Evolutionary conservation across 1,284 basidiomycete genomes (phyloP).

Genomic region (Leccinum subrobustum): DNA sequence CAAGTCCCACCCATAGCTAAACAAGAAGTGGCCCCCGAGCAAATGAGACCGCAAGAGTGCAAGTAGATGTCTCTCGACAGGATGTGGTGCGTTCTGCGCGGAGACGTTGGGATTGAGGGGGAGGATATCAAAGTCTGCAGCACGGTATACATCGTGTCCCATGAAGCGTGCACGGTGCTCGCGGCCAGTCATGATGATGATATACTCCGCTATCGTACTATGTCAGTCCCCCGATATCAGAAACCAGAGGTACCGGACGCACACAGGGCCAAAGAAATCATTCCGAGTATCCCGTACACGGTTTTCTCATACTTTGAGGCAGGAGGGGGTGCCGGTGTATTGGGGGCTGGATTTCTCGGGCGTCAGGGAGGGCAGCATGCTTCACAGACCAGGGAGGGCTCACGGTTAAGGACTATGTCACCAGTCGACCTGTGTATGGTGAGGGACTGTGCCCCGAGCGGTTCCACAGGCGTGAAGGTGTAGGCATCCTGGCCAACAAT

Average conservation of each 20-base stretch:
- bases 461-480: conserved; percentile 69
- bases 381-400: conserved; percentile 25
- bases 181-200: conserved; percentile 87
- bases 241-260: conserved; percentile 33
- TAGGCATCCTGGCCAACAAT: conserved; percentile 70
- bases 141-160: conserved; percentile 85
- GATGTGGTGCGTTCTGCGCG: conserved; percentile 68
- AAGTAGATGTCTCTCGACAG: conserved; percentile 86
- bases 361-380: background rate
- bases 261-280: conserved; percentile 87
- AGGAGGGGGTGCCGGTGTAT: conserved; percentile 49
- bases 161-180: conserved; percentile 80
- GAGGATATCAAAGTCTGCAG: conserved; percentile 90
- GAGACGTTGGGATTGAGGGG: conserved; percentile 76
- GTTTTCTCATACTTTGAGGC: conserved; percentile 59
- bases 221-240: background rate
- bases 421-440: conserved; percentile 71
- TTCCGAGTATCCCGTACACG: conserved; percentile 84
- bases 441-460: conserved; percentile 60
- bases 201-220: conserved; percentile 75
- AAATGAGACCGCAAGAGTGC: conserved; percentile 87
- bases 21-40: conserved; percentile 78
- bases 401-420: conserved; percentile 69
- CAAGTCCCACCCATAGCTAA: conserved; percentile 91
- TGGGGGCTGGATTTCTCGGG: conserved; percentile 45